A percentile compares a stretch with the other conserved stretches of the same genome.
These are phyloP conservation scores for Lasiosphaeris hirsuta DNA, from an alignment of 495 filamentous ascomycete species.

Conservation along the genomic window DNA sequence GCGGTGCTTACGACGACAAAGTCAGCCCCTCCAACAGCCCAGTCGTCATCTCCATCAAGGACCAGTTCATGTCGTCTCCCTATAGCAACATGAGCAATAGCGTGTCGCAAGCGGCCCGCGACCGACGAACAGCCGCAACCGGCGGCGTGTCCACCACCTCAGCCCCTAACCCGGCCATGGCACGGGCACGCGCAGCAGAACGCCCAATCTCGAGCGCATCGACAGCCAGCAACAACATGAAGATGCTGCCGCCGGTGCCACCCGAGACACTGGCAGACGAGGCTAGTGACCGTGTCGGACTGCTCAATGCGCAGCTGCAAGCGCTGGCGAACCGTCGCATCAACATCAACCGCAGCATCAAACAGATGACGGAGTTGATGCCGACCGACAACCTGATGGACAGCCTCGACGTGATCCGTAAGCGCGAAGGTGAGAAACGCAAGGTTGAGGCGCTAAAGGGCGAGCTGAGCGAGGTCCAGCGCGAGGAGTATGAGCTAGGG, in stretches of 20 bases:
- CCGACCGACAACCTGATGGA: slow-evolving; percentile 49
- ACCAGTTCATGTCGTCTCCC: slow-evolving; percentile 28
- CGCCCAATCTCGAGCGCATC: slow-evolving; percentile 21
- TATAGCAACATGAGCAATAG: background rate
- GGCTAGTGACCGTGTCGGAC: slow-evolving; percentile 59
- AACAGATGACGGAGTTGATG: slow-evolving; percentile 67
- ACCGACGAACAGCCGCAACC: slow-evolving; percentile 11
- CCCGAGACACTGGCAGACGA: slow-evolving; percentile 48
- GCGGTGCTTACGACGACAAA: slow-evolving; percentile 7
- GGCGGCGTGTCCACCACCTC: slow-evolving; percentile 6
- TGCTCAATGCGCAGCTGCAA: slow-evolving; percentile 63
- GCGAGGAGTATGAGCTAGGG: slow-evolving; percentile 82
- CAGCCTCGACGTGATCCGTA: slow-evolving; percentile 41
- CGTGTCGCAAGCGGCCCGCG: slow-evolving; percentile 18
- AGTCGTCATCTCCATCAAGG: slow-evolving; percentile 26
- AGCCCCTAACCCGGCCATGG: slow-evolving; percentile 9
- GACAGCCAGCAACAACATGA: slow-evolving; percentile 38
- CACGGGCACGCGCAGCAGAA: slow-evolving; percentile 11
- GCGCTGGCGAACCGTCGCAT: slow-evolving; percentile 61
- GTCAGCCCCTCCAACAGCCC: slow-evolving; percentile 18
- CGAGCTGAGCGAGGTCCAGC: slow-evolving; percentile 75
- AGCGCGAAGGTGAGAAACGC: slow-evolving; percentile 65
- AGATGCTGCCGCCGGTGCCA: slow-evolving; percentile 56
- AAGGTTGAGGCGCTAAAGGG: slow-evolving; percentile 65
- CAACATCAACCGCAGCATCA: slow-evolving; percentile 68